These are phyloP conservation scores for Ustilago nuda DNA, from an alignment of 1,284 basidiomycete genomes.

Conservation along the genomic window DNA sequence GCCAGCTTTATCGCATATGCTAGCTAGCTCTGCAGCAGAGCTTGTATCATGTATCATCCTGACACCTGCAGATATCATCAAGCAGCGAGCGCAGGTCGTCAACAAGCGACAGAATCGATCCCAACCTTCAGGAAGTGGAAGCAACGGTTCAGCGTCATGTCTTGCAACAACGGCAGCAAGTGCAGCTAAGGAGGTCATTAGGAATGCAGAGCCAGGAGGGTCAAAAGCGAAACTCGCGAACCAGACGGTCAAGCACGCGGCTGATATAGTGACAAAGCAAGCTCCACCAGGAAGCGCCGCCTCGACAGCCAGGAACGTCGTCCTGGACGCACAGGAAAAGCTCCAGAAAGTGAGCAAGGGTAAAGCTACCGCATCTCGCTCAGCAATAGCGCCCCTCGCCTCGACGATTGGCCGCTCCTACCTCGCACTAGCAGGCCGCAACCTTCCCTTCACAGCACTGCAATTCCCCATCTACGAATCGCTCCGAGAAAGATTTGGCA, in stretches of 20 bases:
- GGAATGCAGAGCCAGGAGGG: constrained; percentile 9
- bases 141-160: constrained; percentile 10
- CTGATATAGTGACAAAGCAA: constrained; percentile 34
- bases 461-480: constrained; percentile 66
- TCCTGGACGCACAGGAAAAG: constrained; percentile 31
- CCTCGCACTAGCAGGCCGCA: constrained; percentile 57
- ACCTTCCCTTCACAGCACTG: constrained; percentile 63
- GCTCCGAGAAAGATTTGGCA: constrained; percentile 36
- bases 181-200: constrained; percentile 31
- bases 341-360: constrained; percentile 14
- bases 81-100: constrained; percentile 60
- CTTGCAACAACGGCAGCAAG: constrained; percentile 22
- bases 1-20: constrained; percentile 47
- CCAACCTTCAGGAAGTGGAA: neutral
- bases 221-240: constrained; percentile 27
- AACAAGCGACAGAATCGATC: constrained; percentile 39
- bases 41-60: constrained; percentile 58
- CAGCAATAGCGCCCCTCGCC: constrained; percentile 21
- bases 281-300: constrained; percentile 45
- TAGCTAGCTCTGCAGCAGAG: constrained; percentile 56
- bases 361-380: constrained; percentile 6
- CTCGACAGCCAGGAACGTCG: constrained; percentile 36
- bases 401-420: constrained; percentile 52
- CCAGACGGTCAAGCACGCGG: constrained; percentile 28
- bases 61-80: constrained; percentile 64